Base-by-base conservation (phyloP, 2,329 filamentous ascomycete genomes). In the Phialophora tarda region DNA sequence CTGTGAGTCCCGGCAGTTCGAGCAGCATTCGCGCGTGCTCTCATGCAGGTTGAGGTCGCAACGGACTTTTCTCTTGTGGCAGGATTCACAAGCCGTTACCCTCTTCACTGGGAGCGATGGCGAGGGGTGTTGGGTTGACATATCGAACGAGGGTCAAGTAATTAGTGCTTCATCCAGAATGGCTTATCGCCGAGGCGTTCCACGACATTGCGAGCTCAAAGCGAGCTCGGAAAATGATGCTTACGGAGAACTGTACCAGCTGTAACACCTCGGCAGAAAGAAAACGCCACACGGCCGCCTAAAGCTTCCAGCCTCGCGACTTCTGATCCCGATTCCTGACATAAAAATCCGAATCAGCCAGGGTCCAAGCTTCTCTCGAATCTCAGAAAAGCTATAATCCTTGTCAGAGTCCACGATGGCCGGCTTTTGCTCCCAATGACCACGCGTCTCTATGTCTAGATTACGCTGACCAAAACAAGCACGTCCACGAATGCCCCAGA, bases 21-120 rank as follows among this genome's bases (percentile, higher is more conserved):
- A 64, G 34, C 62, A 64, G 26, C 26, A 34, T n/a, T 53, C 30
- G 24, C 56, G 62, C 7, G 54, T 64, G 55, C 48, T 64, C 34
- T 59, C 62, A 26, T 59, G 55, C 21, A 59, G 48, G 23, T 54
- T 59, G 24, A 59, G 32, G 14, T 64, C 62, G 28, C 62, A 64
- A 30, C 62, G 55, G 23, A 64, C 62, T 30, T 64, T 64, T 47
- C 62, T 54, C 44, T 10, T 14, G 41, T 64, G 62, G 44, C 62
- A 64, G 11, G 28, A 34, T 24, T 30, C 28, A 41, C 62, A 64
- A 44, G 62, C 62, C 7, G 28, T 64, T 14, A 26, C 50, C 34
- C 48, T 50, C 30, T 56, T 56, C 17, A n/a, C 26, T 1, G 24
- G 28, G 23, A 55, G 53, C 4, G 53, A 10, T n/a, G 53, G 28